Base-by-base conservation (phyloP, 129 eudicot genomes). In the Escallonia herrerae region DNA sequence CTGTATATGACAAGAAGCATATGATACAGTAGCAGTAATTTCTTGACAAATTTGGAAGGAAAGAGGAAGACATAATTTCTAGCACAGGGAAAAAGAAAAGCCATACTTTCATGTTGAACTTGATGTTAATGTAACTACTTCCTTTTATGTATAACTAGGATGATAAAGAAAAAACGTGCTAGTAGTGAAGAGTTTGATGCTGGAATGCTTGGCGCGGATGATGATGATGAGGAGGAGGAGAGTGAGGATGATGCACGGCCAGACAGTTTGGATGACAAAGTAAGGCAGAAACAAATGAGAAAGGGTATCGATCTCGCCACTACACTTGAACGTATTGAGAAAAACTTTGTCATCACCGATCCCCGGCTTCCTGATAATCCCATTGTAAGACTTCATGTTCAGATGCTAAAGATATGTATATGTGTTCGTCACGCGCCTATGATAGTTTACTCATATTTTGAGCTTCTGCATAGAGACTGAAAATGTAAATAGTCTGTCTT, bases 251-350 rank as follows among this genome's bases (percentile, higher is more conserved):
- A 77, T 38, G 77, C 73, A 0, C 71, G 95, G 76, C 93, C 93
- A 4, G 93, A 86, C 41, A 94, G 99, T 57, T 71, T 94, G 67
- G 99, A 94, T 64, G 95, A 94, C 67, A 89, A 86, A 84, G 95
- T 86, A 52, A 72, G 95, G 77, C 83, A 86, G 80, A 94, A 78
- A 64, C 90, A 94, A 54, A 94, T 82, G 95, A 84, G 99, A 83
- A 94, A 86, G 86, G 99, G 99, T 83, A 82, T 94, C 57, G 99
- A 94, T 84, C 84, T 94, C 56, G 99, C 99, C 53, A 94, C 99
- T 1, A 94, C 99, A 6, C 96, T 94, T 56, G 99, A 94, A 77
- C 99, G 99, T 86, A 94, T 94, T 0, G 97, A 94, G 86, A 94
- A 94, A 63, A 94, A 94, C 64, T 94, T 94, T 65, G 99, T 94